Conservation (phyloP, 768 basidiomycete genomes). For the Lentinula sp. region DNA sequence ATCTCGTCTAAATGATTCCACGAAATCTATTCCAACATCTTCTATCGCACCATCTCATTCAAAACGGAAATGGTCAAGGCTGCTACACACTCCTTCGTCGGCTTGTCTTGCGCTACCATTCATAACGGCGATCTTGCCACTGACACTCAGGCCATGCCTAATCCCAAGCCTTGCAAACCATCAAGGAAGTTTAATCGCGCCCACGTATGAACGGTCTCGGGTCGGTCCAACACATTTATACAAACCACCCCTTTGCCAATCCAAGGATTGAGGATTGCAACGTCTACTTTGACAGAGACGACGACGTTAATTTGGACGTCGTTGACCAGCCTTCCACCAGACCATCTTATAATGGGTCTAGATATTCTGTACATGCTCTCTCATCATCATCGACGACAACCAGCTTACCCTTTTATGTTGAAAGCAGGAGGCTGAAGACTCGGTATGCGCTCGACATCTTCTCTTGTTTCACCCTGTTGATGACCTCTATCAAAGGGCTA, state of each 20-base stretch:
- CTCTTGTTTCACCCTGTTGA: constrained; percentile 14
- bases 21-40: neutral
- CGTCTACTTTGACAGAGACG: constrained; percentile 23
- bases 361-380: constrained; percentile 21
- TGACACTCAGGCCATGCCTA: constrained; percentile 39
- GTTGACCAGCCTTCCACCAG: constrained; percentile 23
- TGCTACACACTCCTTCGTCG: constrained; percentile 8
- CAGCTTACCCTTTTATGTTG: constrained; percentile 7
- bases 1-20: neutral
- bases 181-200: constrained; percentile 7
- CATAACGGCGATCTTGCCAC: constrained; percentile 34
- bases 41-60: constrained; percentile 2
- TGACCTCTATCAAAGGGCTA: constrained; percentile 31
- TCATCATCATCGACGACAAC: constrained; percentile 3
- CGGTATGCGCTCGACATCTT: constrained; percentile 37
- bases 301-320: constrained; percentile 41
- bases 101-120: constrained; percentile 11
- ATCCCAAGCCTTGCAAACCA: constrained; percentile 57
- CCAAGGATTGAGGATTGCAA: neutral
- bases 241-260: constrained; percentile 8
- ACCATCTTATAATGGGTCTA: constrained; percentile 28
- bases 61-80: constrained; percentile 10
- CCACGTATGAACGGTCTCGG: constrained; percentile 4
- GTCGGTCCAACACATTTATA: neutral
- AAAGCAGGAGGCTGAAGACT: constrained; percentile 48